These are phyloP conservation scores for Ogataea ramenticola DNA, from an alignment of 805 yeast genomes.

Conservation along the genomic window DNA sequence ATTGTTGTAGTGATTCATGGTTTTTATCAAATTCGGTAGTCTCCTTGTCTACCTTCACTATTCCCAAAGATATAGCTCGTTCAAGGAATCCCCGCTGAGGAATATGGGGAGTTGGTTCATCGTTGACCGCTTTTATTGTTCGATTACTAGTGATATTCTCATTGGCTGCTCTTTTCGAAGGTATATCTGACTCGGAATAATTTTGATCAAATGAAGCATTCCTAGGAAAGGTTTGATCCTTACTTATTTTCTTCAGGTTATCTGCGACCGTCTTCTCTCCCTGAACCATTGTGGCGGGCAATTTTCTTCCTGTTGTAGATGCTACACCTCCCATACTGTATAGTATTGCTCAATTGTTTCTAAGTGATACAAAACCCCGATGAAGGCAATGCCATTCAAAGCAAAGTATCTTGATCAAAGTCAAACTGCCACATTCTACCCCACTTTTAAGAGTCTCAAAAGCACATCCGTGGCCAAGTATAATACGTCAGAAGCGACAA, in stretches of 20 bases:
- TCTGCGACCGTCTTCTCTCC: not conserved
- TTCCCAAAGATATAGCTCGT: not conserved
- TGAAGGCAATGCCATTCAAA: no score
- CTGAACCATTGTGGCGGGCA: no score
- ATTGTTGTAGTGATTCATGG: conserved; percentile 1
- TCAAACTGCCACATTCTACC: no score
- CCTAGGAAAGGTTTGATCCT: not conserved
- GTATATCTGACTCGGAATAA: not conserved
- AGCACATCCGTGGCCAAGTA: no score
- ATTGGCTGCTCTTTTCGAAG: not conserved
- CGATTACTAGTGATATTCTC: not conserved
- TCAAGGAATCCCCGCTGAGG: not conserved
- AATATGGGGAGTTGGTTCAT: no score
- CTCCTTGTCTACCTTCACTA: not conserved
- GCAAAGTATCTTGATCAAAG: no score
- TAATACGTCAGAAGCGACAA: no score
- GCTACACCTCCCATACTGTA: not conserved
- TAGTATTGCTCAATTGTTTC: not conserved
- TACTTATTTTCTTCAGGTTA: not conserved
- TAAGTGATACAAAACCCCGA: not conserved
- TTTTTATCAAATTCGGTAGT: not conserved
- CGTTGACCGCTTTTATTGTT: no score
- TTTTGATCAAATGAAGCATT: not conserved
- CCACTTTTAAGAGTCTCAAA: no score
- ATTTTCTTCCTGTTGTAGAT: not conserved